Base-by-base conservation (phyloP, 208 protist species). In the Trypanosoma boissoni region DNA sequence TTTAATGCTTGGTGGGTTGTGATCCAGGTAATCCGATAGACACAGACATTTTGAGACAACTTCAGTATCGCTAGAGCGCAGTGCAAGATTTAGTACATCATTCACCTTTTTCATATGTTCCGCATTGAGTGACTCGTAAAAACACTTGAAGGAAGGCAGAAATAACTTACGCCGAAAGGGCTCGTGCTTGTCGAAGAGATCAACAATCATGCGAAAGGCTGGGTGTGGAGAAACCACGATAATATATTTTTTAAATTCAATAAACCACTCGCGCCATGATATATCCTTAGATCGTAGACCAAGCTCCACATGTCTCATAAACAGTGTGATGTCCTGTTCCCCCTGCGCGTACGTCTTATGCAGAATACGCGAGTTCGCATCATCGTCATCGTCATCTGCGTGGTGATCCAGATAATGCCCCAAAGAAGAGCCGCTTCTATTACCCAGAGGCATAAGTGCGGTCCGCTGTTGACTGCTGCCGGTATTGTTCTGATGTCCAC, bases 101-200 rank as follows among this genome's bases (percentile, higher is more conserved):
- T 93, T 91, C 34, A 91, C 74, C 57, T 90, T 89, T 52, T 82
- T 81, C 51, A 95, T 91, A 43, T 95, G 86, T 41, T 91, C 89
- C 8, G 83, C 83, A 20, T 68, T 80, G 5, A 95, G 75, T 16
- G 78, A 80, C 52, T 95, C 89, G 61, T 94, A 94, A 24, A 96
- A 80, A 31, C 73, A 88, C 68, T 93, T 93, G 63, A 96, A 96
- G 20, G 86, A 93, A 2, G 89, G 84, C 58, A 90, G 65, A 59
- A 96, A 96, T 49, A 96, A 73, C 61, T 93, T 86, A 4, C 86
- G 83, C 18, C 89, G 83, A 7, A 96, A 78, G 20, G 84, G 86
- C 62, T 96, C 86, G 58, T 96, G 86, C 70, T 96, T 96, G 68
- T 92, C 86, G 57, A 93, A 84, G 51, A 96, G 80, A 65, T 96